Evolutionary conservation across 2,329 filamentous ascomycete genomes (phyloP).

Genomic region (Trichothecium sympodiale): DNA sequence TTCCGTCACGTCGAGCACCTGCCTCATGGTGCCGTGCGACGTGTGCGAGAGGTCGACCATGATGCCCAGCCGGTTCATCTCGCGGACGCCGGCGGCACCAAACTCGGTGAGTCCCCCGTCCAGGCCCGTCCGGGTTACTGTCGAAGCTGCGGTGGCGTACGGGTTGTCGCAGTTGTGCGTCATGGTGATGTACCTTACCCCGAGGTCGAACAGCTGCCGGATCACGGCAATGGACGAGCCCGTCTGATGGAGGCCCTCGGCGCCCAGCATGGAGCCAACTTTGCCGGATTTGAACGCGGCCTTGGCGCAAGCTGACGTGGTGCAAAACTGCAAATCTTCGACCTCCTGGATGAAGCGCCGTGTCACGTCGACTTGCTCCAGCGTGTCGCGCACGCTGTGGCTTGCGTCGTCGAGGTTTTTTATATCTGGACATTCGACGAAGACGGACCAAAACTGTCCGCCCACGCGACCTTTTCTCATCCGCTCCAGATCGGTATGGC

Average conservation of each 20-base stretch:
- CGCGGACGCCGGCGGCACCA: constrained; percentile 11
- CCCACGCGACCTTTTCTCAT: constrained; percentile 8
- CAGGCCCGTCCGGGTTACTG: constrained; percentile 4
- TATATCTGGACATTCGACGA: constrained; percentile 6
- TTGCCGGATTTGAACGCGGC: constrained; percentile 6
- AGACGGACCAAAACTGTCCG: constrained; percentile 9
- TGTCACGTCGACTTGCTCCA: constrained; percentile 10
- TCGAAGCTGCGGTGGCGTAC: constrained; percentile 9
- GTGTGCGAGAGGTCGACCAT: constrained; percentile 12
- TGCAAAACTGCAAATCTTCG: constrained; percentile 7
- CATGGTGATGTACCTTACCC: constrained; percentile 19
- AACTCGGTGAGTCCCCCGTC: constrained; percentile 9
- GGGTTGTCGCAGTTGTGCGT: constrained; percentile 12
- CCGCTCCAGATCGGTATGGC: constrained; percentile 7
- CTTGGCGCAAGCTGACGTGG: constrained; percentile 3
- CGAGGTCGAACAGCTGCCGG: constrained; percentile 13
- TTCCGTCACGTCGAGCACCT: constrained; percentile 7
- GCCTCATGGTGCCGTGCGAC: constrained; percentile 7
- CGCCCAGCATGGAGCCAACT: constrained; percentile 7
- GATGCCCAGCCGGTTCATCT: constrained; percentile 19
- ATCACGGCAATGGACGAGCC: constrained; percentile 7
- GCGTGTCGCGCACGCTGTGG: constrained; percentile 7
- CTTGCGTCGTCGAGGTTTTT: constrained; percentile 2
- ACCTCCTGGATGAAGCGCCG: constrained; percentile 7
- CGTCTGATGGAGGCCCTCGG: constrained; percentile 7